These are phyloP conservation scores for Paramecium octaurelia DNA, from an alignment of 73 alveolate genomes.

Conservation along the genomic window DNA sequence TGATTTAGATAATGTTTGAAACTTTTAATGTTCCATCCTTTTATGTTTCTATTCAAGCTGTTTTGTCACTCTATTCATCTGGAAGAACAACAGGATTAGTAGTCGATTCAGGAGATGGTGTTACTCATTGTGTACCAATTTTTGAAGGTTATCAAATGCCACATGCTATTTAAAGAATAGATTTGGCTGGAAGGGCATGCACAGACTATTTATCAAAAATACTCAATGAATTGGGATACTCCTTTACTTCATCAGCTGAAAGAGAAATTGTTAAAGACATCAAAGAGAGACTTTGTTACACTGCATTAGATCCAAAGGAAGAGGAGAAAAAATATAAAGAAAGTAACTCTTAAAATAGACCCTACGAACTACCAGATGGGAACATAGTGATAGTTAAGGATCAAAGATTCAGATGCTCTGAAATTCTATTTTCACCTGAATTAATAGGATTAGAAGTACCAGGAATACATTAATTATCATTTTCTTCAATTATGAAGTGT, in stretches of 20 bases:
- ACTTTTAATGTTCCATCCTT: constrained; percentile 88
- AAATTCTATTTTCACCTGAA: constrained; percentile 82
- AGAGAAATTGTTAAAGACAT: constrained; percentile 69
- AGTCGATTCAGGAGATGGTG: constrained; percentile 92
- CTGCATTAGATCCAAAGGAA: constrained; percentile 39
- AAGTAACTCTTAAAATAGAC: neutral
- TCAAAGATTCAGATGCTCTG: constrained; percentile 79
- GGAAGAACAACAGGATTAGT: constrained; percentile 96
- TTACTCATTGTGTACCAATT: constrained; percentile 86
- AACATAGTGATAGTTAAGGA: constrained; percentile 33
- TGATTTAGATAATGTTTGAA: constrained; percentile 87
- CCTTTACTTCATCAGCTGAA: constrained; percentile 78
- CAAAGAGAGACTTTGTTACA: constrained; percentile 45
- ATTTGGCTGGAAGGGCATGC: constrained; percentile 89
- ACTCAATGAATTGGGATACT: constrained; percentile 71
- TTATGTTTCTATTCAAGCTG: constrained; percentile 83
- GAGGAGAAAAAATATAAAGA: constrained; percentile 27
- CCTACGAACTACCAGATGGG: constrained; percentile 62
- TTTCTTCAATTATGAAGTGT: constrained; percentile 89
- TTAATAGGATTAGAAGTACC: constrained; percentile 79
- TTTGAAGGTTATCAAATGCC: constrained; percentile 90
- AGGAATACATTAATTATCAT: constrained; percentile 87
- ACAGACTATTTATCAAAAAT: constrained; percentile 81
- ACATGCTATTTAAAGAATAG: constrained; percentile 86
- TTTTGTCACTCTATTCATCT: constrained; percentile 84